A percentile compares a stretch with the other conserved stretches of the same genome.
These are phyloP conservation scores for Citrus maxima DNA, from an alignment of 345 rosid genomes.

Conservation along the genomic window DNA sequence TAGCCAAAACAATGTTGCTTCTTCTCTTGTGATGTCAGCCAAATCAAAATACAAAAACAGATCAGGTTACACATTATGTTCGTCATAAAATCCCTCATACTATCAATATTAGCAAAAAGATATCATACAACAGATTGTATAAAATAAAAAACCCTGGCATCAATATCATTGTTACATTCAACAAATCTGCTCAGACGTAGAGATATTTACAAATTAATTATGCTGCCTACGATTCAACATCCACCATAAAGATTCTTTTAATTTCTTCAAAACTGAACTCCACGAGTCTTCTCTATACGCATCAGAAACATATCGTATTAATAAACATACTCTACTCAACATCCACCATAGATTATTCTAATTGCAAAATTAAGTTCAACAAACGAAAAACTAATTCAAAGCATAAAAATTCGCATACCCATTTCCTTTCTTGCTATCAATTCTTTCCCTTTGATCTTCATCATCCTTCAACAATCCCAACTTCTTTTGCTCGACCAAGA, in stretches of 20 bases:
- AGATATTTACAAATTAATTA: background rate
- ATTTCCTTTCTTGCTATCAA: slow-evolving; percentile 9
- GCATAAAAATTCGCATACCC: slow-evolving; percentile 17
- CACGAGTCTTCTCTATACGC: background rate
- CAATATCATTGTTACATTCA: background rate
- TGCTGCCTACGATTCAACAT: background rate
- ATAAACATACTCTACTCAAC: too few relatives aligned
- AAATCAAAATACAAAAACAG: background rate
- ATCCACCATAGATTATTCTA: background rate
- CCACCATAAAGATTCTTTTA: background rate
- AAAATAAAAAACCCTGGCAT: background rate
- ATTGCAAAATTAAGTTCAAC: background rate
- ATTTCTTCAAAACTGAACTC: background rate
- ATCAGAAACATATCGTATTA: too few relatives aligned
- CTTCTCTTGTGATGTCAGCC: background rate
- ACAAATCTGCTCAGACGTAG: too few relatives aligned
- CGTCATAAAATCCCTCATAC: background rate
- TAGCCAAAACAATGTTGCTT: background rate
- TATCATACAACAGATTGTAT: background rate
- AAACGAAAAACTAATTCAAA: background rate
- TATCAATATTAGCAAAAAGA: background rate
- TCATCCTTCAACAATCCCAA: slow-evolving; percentile 15
- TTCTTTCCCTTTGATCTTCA: slow-evolving; percentile 14
- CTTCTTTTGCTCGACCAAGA: slow-evolving; percentile 76
- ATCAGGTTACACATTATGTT: background rate